phyloP scores from a whole-genome alignment of 768 basidiomycete genomes.

The Tricholoma saponaceum region DNA sequence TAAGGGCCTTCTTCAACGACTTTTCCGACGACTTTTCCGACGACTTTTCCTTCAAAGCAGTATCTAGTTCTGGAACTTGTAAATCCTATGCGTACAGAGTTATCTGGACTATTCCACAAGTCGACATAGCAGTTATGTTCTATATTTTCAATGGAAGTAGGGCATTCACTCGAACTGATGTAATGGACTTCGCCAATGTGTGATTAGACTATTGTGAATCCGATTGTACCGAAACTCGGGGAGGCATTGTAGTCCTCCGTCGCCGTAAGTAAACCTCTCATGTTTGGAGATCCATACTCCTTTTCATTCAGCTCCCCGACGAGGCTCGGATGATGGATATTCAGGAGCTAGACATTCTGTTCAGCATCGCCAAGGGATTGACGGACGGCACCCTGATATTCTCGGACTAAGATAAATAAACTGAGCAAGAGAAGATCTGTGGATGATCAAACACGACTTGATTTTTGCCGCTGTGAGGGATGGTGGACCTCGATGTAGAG shows the following conservation, averaged over 20 bases:
- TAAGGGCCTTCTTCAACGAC: too few species aligned
- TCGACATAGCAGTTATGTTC: too few species aligned
- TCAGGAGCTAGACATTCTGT: conserved; percentile 73
- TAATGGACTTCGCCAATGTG: too few species aligned
- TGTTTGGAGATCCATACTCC: neutral
- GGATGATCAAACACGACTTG: conserved; percentile 56
- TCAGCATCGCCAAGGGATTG: conserved; percentile 85
- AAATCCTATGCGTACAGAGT: too few species aligned
- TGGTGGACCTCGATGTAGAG: conserved; percentile 70
- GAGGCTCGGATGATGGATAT: conserved; percentile 65
- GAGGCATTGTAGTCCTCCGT: conserved; percentile 53
- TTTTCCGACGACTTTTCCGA: too few species aligned
- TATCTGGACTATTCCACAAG: too few species aligned
- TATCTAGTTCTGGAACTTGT: too few species aligned
- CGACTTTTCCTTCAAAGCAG: too few species aligned
- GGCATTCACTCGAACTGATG: too few species aligned
- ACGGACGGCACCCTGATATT: conserved; percentile 63
- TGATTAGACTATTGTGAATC: conserved; percentile 64
- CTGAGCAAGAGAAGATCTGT: conserved; percentile 57
- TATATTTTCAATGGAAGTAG: too few species aligned
- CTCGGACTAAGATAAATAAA: conserved; percentile 58
- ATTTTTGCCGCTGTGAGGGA: conserved; percentile 56
- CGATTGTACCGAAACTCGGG: conserved; percentile 68
- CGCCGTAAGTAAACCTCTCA: conserved; percentile 35
- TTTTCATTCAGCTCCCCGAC: conserved; percentile 56